Base-by-base conservation (phyloP, 2,329 filamentous ascomycete genomes). In the Atkinsonella hypoxylon region DNA sequence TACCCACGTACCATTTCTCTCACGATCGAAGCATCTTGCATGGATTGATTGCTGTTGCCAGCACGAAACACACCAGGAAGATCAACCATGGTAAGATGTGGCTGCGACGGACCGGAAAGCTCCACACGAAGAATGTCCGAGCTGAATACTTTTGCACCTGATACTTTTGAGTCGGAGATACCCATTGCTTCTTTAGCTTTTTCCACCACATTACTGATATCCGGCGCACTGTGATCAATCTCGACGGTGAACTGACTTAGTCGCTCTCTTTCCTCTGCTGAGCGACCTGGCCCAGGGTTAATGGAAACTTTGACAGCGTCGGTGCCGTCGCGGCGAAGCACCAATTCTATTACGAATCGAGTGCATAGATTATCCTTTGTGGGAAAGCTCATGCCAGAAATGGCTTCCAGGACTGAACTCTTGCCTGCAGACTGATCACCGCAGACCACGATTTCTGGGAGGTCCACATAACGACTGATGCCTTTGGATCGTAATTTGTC, bases 371-470 rank as follows among this genome's bases (percentile, higher is more conserved):
- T 76, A 49, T 77, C 75, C 22, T 79, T 77, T 9, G 70, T 66
- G 0, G 80, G 80, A 54, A 85, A 85, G 0, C 72, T 70, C 1
- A 85, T 70, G 3, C 77, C 73, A 0, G 81, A 81, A 39, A 85
- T 78, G 1, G 79, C 81, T 57, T 85, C 79, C 0, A 85, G 71
- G 0, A 83, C 78, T 0, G 79, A 83, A 51, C 77, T 82, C 60
- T 85, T 85, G 3, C 81, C 81, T 1, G 75, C 74, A 0, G 75
- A 81, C 56, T 83, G 79, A 51, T 82, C 75, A 2, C 81, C 80
- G 47, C 74, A 78, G 12, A 83, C 78, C 30, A 83, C 74, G 51
- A 75, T 71, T 54, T 74, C 65, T 0, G 72, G 72, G 0, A 74
- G 61, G 13, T 67, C 65, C 15, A 75, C 62, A 52, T 57, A 50